A percentile compares a stretch with the other conserved stretches of the same genome.
Conservation (phyloP, 179 eudicot species). For the Actinidia chinensis region DNA sequence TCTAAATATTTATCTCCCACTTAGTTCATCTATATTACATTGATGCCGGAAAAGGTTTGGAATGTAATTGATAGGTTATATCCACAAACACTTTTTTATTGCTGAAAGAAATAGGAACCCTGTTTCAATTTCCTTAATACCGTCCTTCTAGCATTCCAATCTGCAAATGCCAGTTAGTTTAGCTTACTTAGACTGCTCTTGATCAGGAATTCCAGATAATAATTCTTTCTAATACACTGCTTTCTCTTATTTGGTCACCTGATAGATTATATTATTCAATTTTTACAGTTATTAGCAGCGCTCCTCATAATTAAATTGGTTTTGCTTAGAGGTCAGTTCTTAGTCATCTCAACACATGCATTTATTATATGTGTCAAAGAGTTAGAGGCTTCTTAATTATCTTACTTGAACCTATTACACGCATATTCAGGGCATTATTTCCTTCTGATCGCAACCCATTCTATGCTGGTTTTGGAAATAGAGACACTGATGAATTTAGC, state of each 20-base stretch:
- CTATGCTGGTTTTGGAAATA: conserved; percentile 97
- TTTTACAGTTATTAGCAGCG: conserved; percentile 89
- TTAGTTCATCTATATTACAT: too few species aligned
- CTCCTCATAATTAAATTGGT: conserved; percentile 95
- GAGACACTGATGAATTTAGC: conserved; percentile 96
- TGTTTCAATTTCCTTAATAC: not conserved
- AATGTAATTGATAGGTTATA: not conserved
- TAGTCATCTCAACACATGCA: not conserved
- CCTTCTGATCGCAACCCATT: conserved; percentile 80
- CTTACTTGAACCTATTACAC: conserved; percentile 23
- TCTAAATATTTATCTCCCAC: too few species aligned
- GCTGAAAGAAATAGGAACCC: not conserved
- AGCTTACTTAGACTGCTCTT: too few species aligned
- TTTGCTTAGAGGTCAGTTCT: conserved; percentile 86
- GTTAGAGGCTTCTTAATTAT: not conserved
- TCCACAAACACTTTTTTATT: not conserved
- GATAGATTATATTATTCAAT: not conserved
- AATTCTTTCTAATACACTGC: not conserved
- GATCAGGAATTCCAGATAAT: too few species aligned
- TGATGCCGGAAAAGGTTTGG: too few species aligned
- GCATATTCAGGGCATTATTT: conserved; percentile 87
- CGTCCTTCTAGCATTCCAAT: too few species aligned
- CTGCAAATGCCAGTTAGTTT: too few species aligned
- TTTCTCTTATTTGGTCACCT: not conserved
- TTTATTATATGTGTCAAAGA: not conserved